A percentile compares a stretch with the other conserved stretches of the same genome.
phyloP scores from a whole-genome alignment of 1,284 basidiomycete genomes.

The Singerocomus inundabilis region DNA sequence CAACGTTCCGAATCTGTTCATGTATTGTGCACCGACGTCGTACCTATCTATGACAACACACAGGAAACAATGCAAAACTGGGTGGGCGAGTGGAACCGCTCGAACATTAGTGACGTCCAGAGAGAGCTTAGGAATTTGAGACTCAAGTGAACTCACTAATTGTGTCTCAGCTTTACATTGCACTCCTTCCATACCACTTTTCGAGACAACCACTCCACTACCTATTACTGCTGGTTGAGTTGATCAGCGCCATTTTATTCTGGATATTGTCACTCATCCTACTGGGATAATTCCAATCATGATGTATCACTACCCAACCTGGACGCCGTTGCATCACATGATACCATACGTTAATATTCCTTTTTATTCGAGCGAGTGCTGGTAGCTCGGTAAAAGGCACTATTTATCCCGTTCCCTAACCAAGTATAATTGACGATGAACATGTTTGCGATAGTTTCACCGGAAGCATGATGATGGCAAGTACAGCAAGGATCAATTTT shows the following conservation, averaged over 20 bases:
- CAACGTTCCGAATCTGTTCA: constrained; percentile 19
- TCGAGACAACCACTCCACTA: background rate
- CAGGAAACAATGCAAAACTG: constrained; percentile 18
- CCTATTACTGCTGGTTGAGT: constrained; percentile 20
- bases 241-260: background rate
- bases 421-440: background rate
- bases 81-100: constrained; percentile 35
- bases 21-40: background rate
- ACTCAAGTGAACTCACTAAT: constrained; percentile 10
- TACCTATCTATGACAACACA: background rate
- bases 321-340: constrained; percentile 9
- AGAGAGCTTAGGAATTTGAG: constrained; percentile 29
- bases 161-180: background rate
- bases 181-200: background rate
- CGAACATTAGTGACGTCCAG: constrained; percentile 31
- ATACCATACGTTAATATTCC: constrained; percentile 3
- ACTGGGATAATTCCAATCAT: constrained; percentile 1
- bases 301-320: constrained; percentile 11
- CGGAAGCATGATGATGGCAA: too few species aligned
- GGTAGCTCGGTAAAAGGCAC: background rate
- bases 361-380: too few species aligned
- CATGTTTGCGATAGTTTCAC: background rate
- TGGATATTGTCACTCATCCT: constrained; percentile 1
- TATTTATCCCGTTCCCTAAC: background rate
- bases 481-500: too few species aligned